phyloP scores from a whole-genome alignment of 805 yeast species.

The Cyberlindnera maritima region DNA sequence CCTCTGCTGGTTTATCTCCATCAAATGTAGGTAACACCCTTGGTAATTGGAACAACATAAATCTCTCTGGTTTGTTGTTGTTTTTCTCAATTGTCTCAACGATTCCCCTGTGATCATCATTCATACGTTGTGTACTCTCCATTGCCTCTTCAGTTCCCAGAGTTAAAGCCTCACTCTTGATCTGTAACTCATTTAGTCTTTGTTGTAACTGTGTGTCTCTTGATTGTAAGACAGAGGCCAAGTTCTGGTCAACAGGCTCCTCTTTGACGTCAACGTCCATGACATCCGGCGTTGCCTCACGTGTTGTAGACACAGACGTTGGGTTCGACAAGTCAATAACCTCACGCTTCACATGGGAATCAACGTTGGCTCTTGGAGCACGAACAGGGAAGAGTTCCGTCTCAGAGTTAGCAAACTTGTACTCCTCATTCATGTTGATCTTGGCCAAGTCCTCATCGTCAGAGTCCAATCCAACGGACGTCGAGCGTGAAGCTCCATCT shows the following conservation, averaged over 20 bases:
- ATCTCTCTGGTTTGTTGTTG: conserved; percentile 33
- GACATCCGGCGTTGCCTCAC: conserved; percentile 24
- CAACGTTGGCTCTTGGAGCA: conserved; percentile 55
- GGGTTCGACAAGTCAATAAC: conserved; percentile 3
- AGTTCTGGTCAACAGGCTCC: conserved; percentile 21
- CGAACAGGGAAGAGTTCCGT: conserved; percentile 67
- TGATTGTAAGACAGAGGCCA: conserved; percentile 20
- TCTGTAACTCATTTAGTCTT: conserved; percentile 28
- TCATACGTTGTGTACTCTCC: conserved; percentile 34
- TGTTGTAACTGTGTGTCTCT: conserved; percentile 28
- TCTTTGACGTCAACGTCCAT: conserved; percentile 20
- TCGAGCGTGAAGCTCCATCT: conserved; percentile 22
- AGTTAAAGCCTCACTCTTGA: conserved; percentile 29
- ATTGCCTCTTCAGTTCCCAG: conserved; percentile 33
- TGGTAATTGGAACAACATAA: conserved; percentile 39
- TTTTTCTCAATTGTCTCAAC: conserved; percentile 25
- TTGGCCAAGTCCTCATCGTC: conserved; percentile 43
- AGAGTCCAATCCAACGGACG: conserved; percentile 29
- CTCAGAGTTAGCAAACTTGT: conserved; percentile 44
- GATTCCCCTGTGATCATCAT: conserved; percentile 40
- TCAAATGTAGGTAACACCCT: conserved; percentile 34
- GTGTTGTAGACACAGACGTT: conserved; percentile 18
- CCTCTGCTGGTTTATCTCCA: conserved; percentile 10
- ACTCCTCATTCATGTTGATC: conserved; percentile 65
- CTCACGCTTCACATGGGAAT: conserved; percentile 29